These are phyloP conservation scores for Voacanga thouarsii DNA, from an alignment of 257 asterid genomes.

Conservation along the genomic window DNA sequence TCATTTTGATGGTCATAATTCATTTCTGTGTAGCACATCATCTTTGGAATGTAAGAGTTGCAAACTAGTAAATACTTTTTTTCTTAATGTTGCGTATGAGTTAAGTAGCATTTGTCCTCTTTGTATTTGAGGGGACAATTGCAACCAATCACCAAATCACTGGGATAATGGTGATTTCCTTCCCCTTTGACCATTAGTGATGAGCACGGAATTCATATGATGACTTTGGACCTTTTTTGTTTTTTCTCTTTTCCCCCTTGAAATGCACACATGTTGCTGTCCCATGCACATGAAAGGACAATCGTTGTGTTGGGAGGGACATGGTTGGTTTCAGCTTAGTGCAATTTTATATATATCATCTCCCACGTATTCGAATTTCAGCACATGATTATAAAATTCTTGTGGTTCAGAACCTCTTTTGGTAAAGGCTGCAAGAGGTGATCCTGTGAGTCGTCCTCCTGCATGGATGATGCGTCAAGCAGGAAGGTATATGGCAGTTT, in stretches of 20 bases:
- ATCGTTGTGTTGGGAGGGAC: background rate
- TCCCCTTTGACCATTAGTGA: background rate
- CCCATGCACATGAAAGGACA: background rate
- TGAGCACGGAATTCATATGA: background rate
- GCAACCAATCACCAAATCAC: background rate
- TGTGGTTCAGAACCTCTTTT: conserved; percentile 69
- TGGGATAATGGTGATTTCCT: background rate
- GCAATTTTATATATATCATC: background rate
- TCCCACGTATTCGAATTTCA: background rate
- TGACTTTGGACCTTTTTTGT: background rate
- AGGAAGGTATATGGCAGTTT: conserved; percentile 95
- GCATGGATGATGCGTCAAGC: conserved; percentile 99
- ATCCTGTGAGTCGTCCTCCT: conserved; percentile 76
- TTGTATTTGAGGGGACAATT: background rate
- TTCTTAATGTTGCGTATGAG: background rate
- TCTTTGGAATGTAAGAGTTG: background rate
- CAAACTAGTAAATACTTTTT: background rate
- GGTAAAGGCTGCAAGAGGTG: conserved; percentile 96
- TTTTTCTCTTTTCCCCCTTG: background rate
- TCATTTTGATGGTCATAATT: background rate
- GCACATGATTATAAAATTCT: background rate
- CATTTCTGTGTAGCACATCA: no score
- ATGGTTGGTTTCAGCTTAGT: conserved; percentile 4
- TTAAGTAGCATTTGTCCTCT: background rate
- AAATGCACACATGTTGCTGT: background rate